phyloP scores from a whole-genome alignment of 2,329 filamentous ascomycete species.

The Paracoccidioides brasiliensis region DNA sequence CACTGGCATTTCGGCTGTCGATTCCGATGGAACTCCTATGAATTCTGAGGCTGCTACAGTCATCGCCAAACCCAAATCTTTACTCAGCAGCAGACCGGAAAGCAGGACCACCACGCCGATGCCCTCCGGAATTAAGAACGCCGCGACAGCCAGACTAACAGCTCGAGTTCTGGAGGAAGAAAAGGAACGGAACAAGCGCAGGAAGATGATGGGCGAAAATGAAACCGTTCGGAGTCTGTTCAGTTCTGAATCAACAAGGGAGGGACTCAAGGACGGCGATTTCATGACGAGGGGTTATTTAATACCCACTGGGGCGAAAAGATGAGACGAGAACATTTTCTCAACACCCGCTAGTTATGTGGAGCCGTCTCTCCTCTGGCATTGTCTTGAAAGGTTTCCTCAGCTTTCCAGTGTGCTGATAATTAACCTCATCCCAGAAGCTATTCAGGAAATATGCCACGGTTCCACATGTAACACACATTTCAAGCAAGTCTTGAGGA shows the following conservation, averaged over 20 bases:
- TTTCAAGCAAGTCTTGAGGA: not conserved
- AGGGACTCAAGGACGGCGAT: slow-evolving; percentile 34
- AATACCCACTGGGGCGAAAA: slow-evolving; percentile 34
- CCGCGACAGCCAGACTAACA: slow-evolving; percentile 71
- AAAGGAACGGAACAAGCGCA: slow-evolving; percentile 63
- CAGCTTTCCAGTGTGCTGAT: not conserved
- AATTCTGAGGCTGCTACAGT: not conserved
- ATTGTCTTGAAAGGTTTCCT: not conserved
- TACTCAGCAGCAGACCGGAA: slow-evolving; percentile 12
- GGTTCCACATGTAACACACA: not conserved
- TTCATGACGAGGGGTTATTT: slow-evolving; percentile 49
- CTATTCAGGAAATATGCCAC: not conserved
- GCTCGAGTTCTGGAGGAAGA: slow-evolving; percentile 80
- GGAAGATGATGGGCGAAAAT: slow-evolving; percentile 53
- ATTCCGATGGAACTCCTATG: not conserved
- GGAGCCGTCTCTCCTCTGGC: not conserved
- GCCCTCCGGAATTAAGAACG: slow-evolving; percentile 64
- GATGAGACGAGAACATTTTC: slow-evolving; percentile 14
- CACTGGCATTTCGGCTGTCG: slow-evolving; percentile 16
- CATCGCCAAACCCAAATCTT: slow-evolving; percentile 11
- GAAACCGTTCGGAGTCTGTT: slow-evolving; percentile 45
- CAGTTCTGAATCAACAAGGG: slow-evolving; percentile 31
- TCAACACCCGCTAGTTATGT: too few species aligned
- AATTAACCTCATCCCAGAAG: not conserved
- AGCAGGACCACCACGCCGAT: slow-evolving; percentile 23